A percentile compares a stretch with the other conserved stretches of the same genome.
Evolutionary conservation across 2,329 filamentous ascomycete species (phyloP).

Genomic region (Ascochyta pisi): DNA sequence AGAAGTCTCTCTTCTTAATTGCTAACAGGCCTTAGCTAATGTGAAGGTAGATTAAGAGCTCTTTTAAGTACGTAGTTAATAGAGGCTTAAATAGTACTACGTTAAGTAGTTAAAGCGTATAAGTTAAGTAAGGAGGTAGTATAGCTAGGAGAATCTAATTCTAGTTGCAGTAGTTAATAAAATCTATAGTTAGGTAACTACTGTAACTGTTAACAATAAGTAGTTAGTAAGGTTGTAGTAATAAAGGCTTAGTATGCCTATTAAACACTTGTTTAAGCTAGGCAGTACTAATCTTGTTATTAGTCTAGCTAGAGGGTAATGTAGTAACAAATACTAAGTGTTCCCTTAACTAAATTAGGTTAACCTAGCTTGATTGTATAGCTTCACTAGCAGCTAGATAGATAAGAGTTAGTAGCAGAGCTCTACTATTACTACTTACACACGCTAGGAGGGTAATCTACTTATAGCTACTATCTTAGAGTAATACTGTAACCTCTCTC

Average conservation of each 20-base stretch:
- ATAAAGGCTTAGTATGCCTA: neutral
- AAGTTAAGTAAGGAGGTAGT: constrained; percentile 8
- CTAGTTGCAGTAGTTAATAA: neutral
- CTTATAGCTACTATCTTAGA: neutral
- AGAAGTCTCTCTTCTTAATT: neutral
- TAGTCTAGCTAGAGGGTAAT: neutral
- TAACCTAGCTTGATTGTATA: no score
- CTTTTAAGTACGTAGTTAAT: neutral
- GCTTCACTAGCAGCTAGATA: neutral
- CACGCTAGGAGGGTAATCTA: neutral
- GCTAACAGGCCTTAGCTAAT: neutral
- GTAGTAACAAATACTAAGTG: neutral
- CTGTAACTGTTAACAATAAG: constrained; percentile 13
- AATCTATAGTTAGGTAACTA: constrained; percentile 4
- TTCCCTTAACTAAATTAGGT: neutral
- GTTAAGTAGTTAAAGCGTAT: constrained; percentile 7
- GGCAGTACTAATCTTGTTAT: neutral
- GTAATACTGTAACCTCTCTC: neutral
- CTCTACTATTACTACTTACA: neutral
- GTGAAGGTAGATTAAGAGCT: neutral
- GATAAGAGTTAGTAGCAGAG: neutral
- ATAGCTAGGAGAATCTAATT: constrained; percentile 11
- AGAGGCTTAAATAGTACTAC: neutral
- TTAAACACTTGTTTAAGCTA: neutral
- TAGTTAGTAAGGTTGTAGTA: neutral